Conservation (phyloP, 2,329 filamentous ascomycete genomes). For the Sporothrix pseudoabietina region DNA sequence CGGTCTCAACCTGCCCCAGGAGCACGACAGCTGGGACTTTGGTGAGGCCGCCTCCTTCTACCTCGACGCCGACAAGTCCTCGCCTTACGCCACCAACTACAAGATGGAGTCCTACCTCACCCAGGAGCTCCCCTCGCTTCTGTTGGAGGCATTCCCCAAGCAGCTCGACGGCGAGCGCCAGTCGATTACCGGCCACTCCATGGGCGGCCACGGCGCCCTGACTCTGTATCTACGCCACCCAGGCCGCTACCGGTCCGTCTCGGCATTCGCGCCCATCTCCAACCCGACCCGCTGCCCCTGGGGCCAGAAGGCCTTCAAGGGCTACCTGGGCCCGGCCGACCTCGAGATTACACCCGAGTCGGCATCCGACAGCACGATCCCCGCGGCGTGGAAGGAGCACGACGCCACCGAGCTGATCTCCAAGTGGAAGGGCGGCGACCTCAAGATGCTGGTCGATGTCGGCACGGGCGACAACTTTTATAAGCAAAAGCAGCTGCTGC, state of each 20-base stretch:
- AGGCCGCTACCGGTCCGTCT: constrained; percentile 83
- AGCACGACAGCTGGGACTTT: constrained; percentile 90
- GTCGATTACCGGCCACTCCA: constrained; percentile 89
- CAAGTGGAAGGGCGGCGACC: constrained; percentile 62
- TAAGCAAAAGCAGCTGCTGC: constrained; percentile 87
- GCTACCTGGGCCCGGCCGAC: constrained; percentile 77
- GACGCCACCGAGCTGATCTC: constrained; percentile 90
- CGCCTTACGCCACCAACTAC: constrained; percentile 77
- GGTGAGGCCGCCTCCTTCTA: constrained; percentile 93
- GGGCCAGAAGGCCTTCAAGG: constrained; percentile 92
- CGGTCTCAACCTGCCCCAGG: constrained; percentile 76
- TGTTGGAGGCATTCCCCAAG: constrained; percentile 70
- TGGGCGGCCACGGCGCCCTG: constrained; percentile 95
- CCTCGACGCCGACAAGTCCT: constrained; percentile 78
- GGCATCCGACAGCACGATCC: constrained; percentile 36
- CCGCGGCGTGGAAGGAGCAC: constrained; percentile 79
- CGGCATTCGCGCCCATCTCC: constrained; percentile 84
- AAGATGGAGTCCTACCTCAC: constrained; percentile 94
- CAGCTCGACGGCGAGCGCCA: constrained; percentile 70
- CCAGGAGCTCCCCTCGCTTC: constrained; percentile 76
- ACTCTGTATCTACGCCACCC: constrained; percentile 92
- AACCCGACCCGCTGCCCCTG: constrained; percentile 87
- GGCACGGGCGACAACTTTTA: constrained; percentile 97
- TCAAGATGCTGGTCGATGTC: constrained; percentile 86
- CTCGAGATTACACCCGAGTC: constrained; percentile 28